These are phyloP conservation scores for Kregervanrija fluxuum DNA, from an alignment of 805 yeast genomes.

Conservation along the genomic window DNA sequence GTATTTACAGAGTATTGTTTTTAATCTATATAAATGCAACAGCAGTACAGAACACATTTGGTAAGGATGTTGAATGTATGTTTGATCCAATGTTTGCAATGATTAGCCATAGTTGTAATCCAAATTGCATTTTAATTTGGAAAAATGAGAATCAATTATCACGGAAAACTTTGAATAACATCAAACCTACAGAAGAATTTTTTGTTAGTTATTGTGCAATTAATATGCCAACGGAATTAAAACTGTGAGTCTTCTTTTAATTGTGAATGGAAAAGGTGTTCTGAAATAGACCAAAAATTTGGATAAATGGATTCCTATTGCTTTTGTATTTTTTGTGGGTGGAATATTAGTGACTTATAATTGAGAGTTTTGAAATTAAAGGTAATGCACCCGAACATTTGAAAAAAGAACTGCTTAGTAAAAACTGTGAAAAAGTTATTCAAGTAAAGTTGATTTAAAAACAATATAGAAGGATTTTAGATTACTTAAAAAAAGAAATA, in stretches of 20 bases:
- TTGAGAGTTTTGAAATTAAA: conserved; percentile 2
- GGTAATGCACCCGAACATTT: background rate
- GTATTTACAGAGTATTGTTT: conserved; percentile 13
- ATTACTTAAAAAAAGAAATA: background rate
- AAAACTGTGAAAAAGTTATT: conserved; percentile 4
- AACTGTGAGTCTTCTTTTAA: conserved; percentile 26
- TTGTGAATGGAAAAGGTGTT: conserved; percentile 29
- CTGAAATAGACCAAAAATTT: background rate
- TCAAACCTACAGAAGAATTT: conserved; percentile 23
- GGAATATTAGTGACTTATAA: conserved; percentile 10
- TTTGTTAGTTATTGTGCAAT: conserved; percentile 26
- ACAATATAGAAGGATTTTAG: conserved; percentile 1
- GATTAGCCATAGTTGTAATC: conserved; percentile 35
- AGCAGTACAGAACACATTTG: conserved; percentile 19
- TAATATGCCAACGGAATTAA: conserved; percentile 22
- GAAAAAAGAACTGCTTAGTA: background rate
- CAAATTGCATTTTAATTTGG: conserved; percentile 26
- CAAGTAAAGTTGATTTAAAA: background rate
- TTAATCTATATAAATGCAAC: conserved; percentile 26
- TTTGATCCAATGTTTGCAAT: conserved; percentile 32
- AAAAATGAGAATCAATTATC: conserved; percentile 11
- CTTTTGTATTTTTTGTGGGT: conserved; percentile 21
- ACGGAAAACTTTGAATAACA: conserved; percentile 15
- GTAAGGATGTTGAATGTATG: conserved; percentile 27
- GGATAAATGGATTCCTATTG: conserved; percentile 25